Percentiles rank a stretch among this genome's conserved stretches.
Conservation (phyloP, 2,329 filamentous ascomycete species). For the Anthostomella pinea region DNA sequence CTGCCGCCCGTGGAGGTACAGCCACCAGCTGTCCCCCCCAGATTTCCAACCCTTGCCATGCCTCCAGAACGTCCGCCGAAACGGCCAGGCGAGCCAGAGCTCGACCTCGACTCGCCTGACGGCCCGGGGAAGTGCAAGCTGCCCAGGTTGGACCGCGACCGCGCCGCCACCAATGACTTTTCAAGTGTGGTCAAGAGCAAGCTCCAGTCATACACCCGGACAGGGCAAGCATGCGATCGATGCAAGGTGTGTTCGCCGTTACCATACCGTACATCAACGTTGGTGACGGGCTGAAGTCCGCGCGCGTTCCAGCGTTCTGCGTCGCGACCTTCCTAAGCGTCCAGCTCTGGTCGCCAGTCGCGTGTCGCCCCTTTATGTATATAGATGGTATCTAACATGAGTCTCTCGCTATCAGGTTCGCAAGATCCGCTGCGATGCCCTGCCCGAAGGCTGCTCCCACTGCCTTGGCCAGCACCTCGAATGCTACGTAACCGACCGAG, state of each 20-base stretch:
- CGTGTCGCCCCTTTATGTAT: too few species aligned
- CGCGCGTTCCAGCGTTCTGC: too few species aligned
- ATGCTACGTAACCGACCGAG: constrained; percentile 83
- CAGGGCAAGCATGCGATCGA: constrained; percentile 83
- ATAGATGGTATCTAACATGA: too few species aligned
- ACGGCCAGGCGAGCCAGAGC: constrained; percentile 40
- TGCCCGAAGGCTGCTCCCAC: constrained; percentile 77
- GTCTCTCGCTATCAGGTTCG: constrained; percentile 50
- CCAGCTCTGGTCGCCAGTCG: too few species aligned
- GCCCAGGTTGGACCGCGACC: constrained; percentile 45
- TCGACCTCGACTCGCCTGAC: constrained; percentile 34
- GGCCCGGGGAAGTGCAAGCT: constrained; percentile 44
- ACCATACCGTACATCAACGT: background rate
- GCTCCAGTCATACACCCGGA: constrained; percentile 56
- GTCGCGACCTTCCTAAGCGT: too few species aligned
- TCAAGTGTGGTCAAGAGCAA: constrained; percentile 55
- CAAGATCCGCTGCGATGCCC: constrained; percentile 84
- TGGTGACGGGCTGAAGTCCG: background rate
- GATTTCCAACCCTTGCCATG: too few species aligned
- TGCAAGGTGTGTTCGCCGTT: constrained; percentile 72
- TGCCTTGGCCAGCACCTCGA: constrained; percentile 73
- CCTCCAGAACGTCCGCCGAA: constrained; percentile 42
- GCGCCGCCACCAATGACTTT: constrained; percentile 45
- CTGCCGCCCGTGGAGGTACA: too few species aligned
- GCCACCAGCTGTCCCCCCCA: too few species aligned